These are phyloP conservation scores for Diplodia scrobiculata DNA, from an alignment of 2,329 filamentous ascomycete species.

Conservation along the genomic window DNA sequence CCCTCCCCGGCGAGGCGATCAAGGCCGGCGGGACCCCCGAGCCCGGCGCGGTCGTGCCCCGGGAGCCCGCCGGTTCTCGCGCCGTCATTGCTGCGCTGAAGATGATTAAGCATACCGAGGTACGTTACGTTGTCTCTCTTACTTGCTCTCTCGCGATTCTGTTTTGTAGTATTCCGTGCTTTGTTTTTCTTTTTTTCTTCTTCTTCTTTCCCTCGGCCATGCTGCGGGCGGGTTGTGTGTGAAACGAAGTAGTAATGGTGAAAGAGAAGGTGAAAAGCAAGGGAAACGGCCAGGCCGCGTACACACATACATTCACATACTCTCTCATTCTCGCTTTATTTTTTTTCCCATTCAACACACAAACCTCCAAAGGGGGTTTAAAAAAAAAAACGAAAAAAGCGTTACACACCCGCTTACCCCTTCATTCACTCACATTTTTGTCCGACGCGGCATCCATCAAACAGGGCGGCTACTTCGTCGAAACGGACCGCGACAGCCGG, in stretches of 20 bases:
- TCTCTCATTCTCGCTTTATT: too few relatives aligned
- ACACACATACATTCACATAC: too few relatives aligned
- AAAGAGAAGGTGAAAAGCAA: background rate
- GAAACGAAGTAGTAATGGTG: too few relatives aligned
- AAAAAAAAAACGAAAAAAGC: too few relatives aligned
- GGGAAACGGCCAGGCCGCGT: too few relatives aligned
- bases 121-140: background rate
- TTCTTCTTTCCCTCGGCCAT: too few relatives aligned
- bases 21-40: background rate
- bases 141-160: background rate
- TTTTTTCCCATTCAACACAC: too few relatives aligned
- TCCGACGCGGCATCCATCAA: too few relatives aligned
- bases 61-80: constrained; percentile 5
- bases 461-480: constrained; percentile 55
- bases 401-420: too few relatives aligned
- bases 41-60: constrained; percentile 4
- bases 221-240: too few relatives aligned
- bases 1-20: background rate
- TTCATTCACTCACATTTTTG: too few relatives aligned
- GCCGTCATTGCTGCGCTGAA: constrained; percentile 5
- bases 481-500: constrained; percentile 51
- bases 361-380: too few relatives aligned
- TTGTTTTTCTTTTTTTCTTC: background rate
- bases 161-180: background rate
- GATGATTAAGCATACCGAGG: constrained; percentile 3